A percentile compares a stretch with the other conserved stretches of the same genome.
Evolutionary conservation across 108 stramenopile species (phyloP).

Genomic region (Nannochloropsis salina): DNA sequence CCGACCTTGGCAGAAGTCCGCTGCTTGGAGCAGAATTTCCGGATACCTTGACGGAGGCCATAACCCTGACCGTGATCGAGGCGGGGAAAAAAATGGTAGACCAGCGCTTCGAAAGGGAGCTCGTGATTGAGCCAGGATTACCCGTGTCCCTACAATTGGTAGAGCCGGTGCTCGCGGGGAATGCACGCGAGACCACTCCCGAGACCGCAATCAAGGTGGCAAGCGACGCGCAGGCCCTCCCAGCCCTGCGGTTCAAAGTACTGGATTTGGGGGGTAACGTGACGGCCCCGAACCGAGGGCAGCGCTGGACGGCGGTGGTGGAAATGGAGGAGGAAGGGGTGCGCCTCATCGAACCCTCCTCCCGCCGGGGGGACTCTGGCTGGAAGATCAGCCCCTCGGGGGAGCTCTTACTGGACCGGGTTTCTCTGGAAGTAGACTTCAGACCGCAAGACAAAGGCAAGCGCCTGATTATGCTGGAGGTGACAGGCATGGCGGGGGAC

Average conservation of each 20-base stretch:
- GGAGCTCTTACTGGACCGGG: background rate
- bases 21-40: background rate
- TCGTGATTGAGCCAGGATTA: background rate
- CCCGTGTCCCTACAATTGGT: background rate
- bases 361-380: background rate
- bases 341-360: background rate
- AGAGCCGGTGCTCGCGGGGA: background rate
- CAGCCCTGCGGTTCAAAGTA: background rate
- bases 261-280: background rate
- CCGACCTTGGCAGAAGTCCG: background rate
- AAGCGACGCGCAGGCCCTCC: background rate
- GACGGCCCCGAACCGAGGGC: background rate
- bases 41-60: background rate
- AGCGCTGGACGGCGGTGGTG: background rate
- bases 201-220: background rate
- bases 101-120: background rate
- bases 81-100: background rate
- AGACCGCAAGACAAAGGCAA: background rate
- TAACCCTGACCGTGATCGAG: background rate
- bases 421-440: background rate
- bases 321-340: background rate
- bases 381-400: slow-evolving; percentile 12
- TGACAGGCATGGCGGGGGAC: background rate
- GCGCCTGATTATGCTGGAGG: background rate
- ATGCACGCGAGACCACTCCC: background rate